Evolutionary conservation across 2,329 filamentous ascomycete genomes (phyloP).

Genomic region (Cercospora citrullina): DNA sequence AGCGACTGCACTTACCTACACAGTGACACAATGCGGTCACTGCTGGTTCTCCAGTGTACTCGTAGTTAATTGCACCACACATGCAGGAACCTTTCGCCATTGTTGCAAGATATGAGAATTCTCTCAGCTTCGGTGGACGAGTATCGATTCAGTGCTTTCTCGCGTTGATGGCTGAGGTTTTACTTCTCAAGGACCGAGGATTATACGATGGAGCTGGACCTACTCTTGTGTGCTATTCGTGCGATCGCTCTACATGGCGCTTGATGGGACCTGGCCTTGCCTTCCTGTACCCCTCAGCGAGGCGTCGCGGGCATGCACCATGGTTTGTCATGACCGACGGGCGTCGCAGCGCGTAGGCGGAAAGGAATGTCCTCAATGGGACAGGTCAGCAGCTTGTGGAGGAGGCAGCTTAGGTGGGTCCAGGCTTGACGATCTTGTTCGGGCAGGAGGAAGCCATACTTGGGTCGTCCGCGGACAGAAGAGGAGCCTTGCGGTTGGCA

Average conservation of each 20-base stretch:
- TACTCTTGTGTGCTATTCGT: neutral
- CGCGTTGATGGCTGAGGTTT: too few relatives aligned
- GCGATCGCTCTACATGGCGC: neutral
- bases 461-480: neutral
- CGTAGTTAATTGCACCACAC: constrained; percentile 34
- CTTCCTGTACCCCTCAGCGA: neutral
- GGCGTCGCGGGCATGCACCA: neutral
- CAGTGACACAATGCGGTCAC: constrained; percentile 49
- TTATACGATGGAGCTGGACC: neutral
- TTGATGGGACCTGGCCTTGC: neutral
- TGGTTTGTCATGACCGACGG: neutral
- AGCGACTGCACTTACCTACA: too few relatives aligned
- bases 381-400: constrained; percentile 1
- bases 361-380: neutral
- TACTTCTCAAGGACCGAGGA: too few relatives aligned
- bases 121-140: too few relatives aligned
- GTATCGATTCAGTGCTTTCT: too few relatives aligned
- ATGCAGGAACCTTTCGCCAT: constrained; percentile 38
- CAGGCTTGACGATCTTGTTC: constrained; percentile 5
- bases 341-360: neutral
- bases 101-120: too few relatives aligned
- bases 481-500: neutral
- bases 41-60: constrained; percentile 34
- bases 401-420: constrained; percentile 4
- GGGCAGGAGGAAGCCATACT: constrained; percentile 11